Conservation (phyloP, 2,329 filamentous ascomycete species). For the Amauroascus verrucosus region DNA sequence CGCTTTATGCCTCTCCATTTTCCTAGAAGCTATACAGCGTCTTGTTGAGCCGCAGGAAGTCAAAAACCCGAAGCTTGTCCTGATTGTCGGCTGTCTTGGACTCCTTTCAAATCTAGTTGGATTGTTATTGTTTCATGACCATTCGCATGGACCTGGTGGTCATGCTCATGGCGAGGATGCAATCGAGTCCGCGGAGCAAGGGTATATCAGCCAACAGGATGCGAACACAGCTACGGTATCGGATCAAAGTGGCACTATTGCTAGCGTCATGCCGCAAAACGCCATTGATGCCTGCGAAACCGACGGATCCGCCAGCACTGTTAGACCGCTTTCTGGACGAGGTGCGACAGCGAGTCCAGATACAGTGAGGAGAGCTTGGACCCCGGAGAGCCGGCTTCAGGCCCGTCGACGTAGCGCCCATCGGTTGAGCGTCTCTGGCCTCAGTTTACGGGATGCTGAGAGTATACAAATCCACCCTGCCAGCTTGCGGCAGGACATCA, state of each 20-base stretch:
- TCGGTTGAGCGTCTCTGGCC: constrained; percentile 45
- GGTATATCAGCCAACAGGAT: constrained; percentile 31
- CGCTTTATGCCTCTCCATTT: constrained; percentile 89
- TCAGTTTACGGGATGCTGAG: constrained; percentile 49
- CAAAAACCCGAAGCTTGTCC: constrained; percentile 70
- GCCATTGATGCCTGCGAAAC: constrained; percentile 42
- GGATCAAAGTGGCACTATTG: constrained; percentile 50
- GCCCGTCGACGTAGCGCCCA: constrained; percentile 24
- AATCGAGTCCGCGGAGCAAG: constrained; percentile 30
- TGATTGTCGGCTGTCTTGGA: constrained; percentile 78
- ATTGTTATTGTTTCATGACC: constrained; percentile 83
- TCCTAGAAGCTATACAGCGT: constrained; percentile 86
- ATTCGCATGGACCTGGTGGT: constrained; percentile 65
- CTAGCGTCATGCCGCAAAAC: constrained; percentile 54
- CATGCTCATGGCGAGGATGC: constrained; percentile 38
- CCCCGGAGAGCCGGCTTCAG: constrained; percentile 8
- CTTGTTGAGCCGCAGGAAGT: constrained; percentile 87
- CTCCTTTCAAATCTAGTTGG: constrained; percentile 81
- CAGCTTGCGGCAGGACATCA: constrained; percentile 85
- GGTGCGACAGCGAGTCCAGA: constrained; percentile 16
- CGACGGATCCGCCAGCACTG: constrained; percentile 13
- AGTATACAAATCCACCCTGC: constrained; percentile 77
- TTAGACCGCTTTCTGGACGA: constrained; percentile 12
- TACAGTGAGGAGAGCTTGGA: constrained; percentile 2
- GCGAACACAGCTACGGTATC: constrained; percentile 32